Evolutionary conservation across 75 land plant species (phyloP).

Genomic region (Larix kaempferi): DNA sequence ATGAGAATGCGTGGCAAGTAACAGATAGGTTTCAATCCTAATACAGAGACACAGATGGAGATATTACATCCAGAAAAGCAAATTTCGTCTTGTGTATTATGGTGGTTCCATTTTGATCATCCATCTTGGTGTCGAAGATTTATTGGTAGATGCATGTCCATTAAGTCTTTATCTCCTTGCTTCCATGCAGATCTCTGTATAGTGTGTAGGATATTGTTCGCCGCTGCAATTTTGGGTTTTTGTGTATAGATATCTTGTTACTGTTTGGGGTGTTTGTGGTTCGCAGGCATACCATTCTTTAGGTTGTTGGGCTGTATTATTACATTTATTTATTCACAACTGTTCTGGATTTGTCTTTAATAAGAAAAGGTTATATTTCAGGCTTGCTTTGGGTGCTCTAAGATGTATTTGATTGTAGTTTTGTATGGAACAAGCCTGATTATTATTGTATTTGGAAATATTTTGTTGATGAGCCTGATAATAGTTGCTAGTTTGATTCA

Average conservation of each 20-base stretch:
- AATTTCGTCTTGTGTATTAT: not conserved
- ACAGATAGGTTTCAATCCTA: not conserved
- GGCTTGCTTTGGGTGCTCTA: not conserved
- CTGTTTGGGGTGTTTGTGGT: not conserved
- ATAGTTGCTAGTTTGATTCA: too few species aligned
- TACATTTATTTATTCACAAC: not conserved
- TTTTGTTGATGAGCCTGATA: too few species aligned
- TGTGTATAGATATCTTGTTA: not conserved
- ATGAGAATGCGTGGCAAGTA: not conserved
- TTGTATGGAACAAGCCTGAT: not conserved
- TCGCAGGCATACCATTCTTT: slow-evolving; percentile 3
- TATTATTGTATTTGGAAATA: not conserved
- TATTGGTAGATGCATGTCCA: not conserved
- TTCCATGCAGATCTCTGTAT: slow-evolving; percentile 8
- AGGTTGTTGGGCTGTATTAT: not conserved
- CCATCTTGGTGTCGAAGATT: slow-evolving; percentile 2
- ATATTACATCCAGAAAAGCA: not conserved
- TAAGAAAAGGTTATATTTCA: not conserved
- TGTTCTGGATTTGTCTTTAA: not conserved
- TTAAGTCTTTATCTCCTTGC: not conserved
- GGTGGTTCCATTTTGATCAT: not conserved
- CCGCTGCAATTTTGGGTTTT: not conserved
- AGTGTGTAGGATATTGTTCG: slow-evolving; percentile 3
- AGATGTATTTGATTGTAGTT: not conserved
- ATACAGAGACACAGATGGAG: not conserved